Evolutionary conservation across 2,329 filamentous ascomycete species (phyloP).

Genomic region (Arthrobotrys musiformis): DNA sequence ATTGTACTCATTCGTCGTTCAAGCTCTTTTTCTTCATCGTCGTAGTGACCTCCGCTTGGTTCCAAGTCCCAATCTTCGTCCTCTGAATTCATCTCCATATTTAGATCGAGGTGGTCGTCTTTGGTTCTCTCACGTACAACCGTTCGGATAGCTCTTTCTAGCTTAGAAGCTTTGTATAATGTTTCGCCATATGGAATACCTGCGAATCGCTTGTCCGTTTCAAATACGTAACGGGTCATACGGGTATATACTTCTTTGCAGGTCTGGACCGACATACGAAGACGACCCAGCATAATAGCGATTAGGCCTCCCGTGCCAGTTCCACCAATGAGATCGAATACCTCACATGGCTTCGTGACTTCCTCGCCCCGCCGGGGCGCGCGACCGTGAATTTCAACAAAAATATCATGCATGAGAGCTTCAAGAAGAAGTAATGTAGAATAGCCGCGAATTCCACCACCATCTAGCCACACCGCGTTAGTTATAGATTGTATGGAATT

Average conservation of each 20-base stretch:
- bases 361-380: slow-evolving; percentile 84
- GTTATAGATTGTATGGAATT: background rate
- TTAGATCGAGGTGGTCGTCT: slow-evolving; percentile 43
- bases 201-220: slow-evolving; percentile 97
- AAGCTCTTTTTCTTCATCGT: slow-evolving; percentile 50
- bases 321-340: slow-evolving; percentile 96
- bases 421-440: slow-evolving; percentile 98
- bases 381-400: slow-evolving; percentile 83
- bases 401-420: slow-evolving; percentile 96
- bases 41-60: slow-evolving; percentile 47
- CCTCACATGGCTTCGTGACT: slow-evolving; percentile 96
- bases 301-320: slow-evolving; percentile 96
- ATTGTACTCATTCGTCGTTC: slow-evolving; percentile 50
- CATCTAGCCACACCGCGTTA: slow-evolving; percentile 68
- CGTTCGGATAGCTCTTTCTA: slow-evolving; percentile 92
- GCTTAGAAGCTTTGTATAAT: slow-evolving; percentile 93
- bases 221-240: slow-evolving; percentile 92
- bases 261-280: slow-evolving; percentile 91
- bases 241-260: slow-evolving; percentile 98
- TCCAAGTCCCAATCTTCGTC: slow-evolving; percentile 55
- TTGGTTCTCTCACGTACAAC: slow-evolving; percentile 75
- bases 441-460: slow-evolving; percentile 95
- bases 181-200: slow-evolving; percentile 90
- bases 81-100: slow-evolving; percentile 48
- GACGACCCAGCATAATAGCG: slow-evolving; percentile 91